Evolutionary conservation across 176 grass and related monocot species (phyloP), one percentile per base, ranked within the genome.

Genomic region (Oryza glumipatula): DNA sequence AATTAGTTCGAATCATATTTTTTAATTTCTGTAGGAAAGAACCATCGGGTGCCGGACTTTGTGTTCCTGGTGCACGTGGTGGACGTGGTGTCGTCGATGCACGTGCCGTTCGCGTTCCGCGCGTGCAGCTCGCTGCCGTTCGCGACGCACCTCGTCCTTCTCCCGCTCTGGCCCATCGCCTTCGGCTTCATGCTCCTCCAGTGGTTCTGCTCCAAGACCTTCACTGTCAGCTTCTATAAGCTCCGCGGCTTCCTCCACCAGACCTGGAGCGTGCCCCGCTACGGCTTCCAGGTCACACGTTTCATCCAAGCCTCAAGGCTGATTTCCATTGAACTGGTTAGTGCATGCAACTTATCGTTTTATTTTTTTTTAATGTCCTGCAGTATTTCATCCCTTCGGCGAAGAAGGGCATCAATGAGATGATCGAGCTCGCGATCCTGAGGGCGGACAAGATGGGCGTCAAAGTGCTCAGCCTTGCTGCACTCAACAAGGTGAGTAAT

Each of bases 41-140:
- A 94, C 80, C 87, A 95, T 48, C 74, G 69, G 5, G 87, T 84
- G 60, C 92, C 95, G 56, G 88, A 95, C 52, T 98, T 98, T 73
- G 95, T 98, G 72, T 98, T 98, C 87, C 90, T 98, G 38, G 95
- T 80, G 70, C 95, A 98, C 79, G 90, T 91, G 11, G 82, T 98
- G 44, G 95, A 98, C 81, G 24, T 98, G 76, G 30, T 82, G 47
- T 86, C 90, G 38, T 91, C 86, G 49, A 86, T 95, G 95, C 95
- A 98, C 72, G 95, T 84, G 8, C 86, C 92, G n/a, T 98, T 98
- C 88, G 74, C 44, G 65, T 98, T 93, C 68, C 86, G 92, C 13
- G 74, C 92, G 7, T 85, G 84, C 82, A 91, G 90, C 92, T 86
- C 95, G 46, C 75, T 81, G 43, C 90, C 95, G 0, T 95, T 82